These are phyloP conservation scores for Tetrastigma voinierianum DNA, from an alignment of 164 flowering plant species.

Conservation along the genomic window DNA sequence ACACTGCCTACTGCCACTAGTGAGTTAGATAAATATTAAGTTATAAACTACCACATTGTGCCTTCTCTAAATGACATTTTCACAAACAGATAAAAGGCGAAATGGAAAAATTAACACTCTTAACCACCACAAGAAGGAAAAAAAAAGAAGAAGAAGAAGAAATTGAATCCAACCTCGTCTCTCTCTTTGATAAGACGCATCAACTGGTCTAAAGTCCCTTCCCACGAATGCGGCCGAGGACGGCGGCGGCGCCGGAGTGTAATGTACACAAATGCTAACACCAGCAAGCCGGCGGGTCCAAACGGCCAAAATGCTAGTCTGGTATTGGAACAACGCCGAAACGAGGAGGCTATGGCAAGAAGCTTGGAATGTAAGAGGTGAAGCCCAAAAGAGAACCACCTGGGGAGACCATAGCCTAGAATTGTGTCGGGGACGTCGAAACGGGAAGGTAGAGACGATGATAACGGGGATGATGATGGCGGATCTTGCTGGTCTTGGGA, in stretches of 20 bases:
- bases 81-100: conserved; percentile 5
- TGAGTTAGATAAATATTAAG: too few relatives aligned
- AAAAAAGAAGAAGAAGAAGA: not conserved
- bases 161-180: conserved; percentile 37
- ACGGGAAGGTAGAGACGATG: conserved; percentile 14
- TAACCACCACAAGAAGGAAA: too few relatives aligned
- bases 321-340: not conserved
- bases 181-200: conserved; percentile 23
- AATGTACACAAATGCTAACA: conserved; percentile 14
- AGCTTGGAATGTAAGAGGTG: conserved; percentile 11
- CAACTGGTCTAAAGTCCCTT: conserved; percentile 16
- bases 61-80: conserved; percentile 10
- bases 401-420: not conserved
- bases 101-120: too few relatives aligned
- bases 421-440: not conserved
- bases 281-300: conserved; percentile 2
- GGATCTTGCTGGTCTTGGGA: not conserved
- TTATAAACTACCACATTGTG: not conserved
- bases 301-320: conserved; percentile 6
- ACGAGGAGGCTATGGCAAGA: not conserved
- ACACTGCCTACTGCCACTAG: too few relatives aligned
- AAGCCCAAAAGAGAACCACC: conserved; percentile 23
- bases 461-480: conserved; percentile 1
- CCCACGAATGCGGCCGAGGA: not conserved
- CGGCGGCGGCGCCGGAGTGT: conserved; percentile 18